Evolutionary conservation across 148 eudicot genomes (phyloP), one percentile per base, ranked within the genome.

Genomic region (Fagopyrum tataricum): DNA sequence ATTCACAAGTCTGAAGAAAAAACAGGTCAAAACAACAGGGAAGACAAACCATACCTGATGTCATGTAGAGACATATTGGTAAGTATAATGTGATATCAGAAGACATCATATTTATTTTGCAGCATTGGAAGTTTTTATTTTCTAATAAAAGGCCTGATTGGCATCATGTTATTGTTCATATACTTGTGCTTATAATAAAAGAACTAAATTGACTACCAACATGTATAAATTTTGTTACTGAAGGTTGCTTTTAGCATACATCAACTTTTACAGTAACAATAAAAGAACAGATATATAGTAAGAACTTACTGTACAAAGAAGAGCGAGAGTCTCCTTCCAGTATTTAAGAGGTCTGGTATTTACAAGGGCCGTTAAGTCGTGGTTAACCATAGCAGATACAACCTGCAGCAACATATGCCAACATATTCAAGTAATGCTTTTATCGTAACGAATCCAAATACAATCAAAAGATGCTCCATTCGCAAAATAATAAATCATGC

Each of bases 291-390:
- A 56, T 24, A 21, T 37, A 26, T 24, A 64, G 26, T 64, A 64
- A 37, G 44, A 37, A 81, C 97, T 92, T 85, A 95, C 99, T 21
- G 99, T 87, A 79, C 99, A 95, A 80, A 95, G 84, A 71, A 91
- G 92, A 43, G 99, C 99, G 81, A 95, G 88, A 39, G 99, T 95
- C 76, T 95, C 99, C 82, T 92, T 92, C 99, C 99, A 92, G 61
- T 86, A 88, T 79, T 89, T 90, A 26, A 95, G 80, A 14, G 99
- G 96, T 82, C 99, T 87, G 67, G 85, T 80, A 77, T 87, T 90
- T 46, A 92, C 97, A 43, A 95, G 88, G 85, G 89, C 81, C 79
- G 79, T 78, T 42, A 92, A 89, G 64, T 95, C 99, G 82, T 87
- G 90, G 81, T 88, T 95, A 70, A 95, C 93, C 87, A 92, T 95